Evolutionary conservation across 495 filamentous ascomycete genomes (phyloP), one percentile per base, ranked within the genome.

Genomic region (Bathelium albidoporum): DNA sequence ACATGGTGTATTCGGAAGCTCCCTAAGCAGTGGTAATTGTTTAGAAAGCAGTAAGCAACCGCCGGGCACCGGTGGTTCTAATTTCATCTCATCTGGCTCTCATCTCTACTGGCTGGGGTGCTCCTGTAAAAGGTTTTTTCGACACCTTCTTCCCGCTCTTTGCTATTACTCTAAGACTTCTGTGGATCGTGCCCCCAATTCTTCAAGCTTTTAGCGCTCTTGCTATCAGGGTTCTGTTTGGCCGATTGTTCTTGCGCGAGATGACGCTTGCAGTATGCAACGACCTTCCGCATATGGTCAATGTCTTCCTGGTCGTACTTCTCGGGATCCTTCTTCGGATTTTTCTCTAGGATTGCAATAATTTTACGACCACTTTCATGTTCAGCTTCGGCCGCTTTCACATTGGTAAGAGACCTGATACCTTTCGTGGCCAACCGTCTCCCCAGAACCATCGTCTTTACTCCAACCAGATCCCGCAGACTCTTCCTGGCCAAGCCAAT

Each of bases 141-240:
- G n/a, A n/a, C n/a, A n/a, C n/a, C n/a, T n/a, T n/a, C n/a, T n/a
- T n/a, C n/a, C n/a, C n/a, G n/a, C n/a, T n/a, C n/a, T n/a, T n/a
- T n/a, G n/a, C n/a, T 39, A 39, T 39, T 39, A 39, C 4, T 9
- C 49, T 55, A 64, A 43, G 63, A 72, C 70, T 84, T 86, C 64
- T 77, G 71, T 10, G 82, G 72, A 79, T 88, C 85, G 73, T 88
- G 84, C 0, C 83, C 83, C 84, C 85, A 88, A 62, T 87, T 88
- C 77, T 44, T 87, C 72, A 88, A 70, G 36, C 78, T 82, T 64
- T 79, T 80, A 65, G 82, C 83, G 43, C 81, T 82, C 64, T 80
- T 83, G 61, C 80, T 83, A 36, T 80, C 69, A 3, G 77, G 77
- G 72, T 85, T 68, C 64, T 75, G 73, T 72, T 84, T 87, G 14